Conservation (phyloP, 192 early-diverging fungal species). For the Pecoramyces ruminantium region DNA sequence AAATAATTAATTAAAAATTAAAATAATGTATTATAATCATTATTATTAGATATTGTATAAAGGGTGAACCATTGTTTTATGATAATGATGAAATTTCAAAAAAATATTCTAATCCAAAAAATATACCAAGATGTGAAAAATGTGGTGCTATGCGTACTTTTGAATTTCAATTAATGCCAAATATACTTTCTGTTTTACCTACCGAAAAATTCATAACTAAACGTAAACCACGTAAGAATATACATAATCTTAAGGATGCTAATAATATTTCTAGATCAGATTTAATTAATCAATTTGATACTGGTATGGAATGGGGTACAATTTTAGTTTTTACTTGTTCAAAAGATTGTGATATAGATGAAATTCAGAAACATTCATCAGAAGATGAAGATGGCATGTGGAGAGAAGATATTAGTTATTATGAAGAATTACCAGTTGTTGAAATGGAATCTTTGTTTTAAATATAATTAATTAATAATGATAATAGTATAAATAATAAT, state of each 20-base stretch:
- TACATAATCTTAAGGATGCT: not conserved
- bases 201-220: constrained; percentile 26
- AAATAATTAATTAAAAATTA: no score
- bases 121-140: constrained; percentile 38
- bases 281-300: constrained; percentile 30
- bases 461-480: no score
- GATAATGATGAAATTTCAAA: constrained; percentile 9
- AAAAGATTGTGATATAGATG: constrained; percentile 46
- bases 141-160: constrained; percentile 57
- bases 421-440: not conserved
- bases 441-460: not conserved
- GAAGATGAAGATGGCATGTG: not conserved
- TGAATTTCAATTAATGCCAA: constrained; percentile 89
- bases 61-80: constrained; percentile 53
- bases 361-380: not conserved
- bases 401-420: not conserved
- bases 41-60: constrained; percentile 38
- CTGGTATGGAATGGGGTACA: constrained; percentile 83
- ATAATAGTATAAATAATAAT: no score
- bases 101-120: not conserved
- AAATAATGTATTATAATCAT: not conserved
- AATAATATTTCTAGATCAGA: constrained; percentile 8
- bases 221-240: constrained; percentile 11
- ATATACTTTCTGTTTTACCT: constrained; percentile 50
- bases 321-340: constrained; percentile 62